phyloP scores from a whole-genome alignment of 2,329 filamentous ascomycete species.

The Reticulascus tulasneorum region DNA sequence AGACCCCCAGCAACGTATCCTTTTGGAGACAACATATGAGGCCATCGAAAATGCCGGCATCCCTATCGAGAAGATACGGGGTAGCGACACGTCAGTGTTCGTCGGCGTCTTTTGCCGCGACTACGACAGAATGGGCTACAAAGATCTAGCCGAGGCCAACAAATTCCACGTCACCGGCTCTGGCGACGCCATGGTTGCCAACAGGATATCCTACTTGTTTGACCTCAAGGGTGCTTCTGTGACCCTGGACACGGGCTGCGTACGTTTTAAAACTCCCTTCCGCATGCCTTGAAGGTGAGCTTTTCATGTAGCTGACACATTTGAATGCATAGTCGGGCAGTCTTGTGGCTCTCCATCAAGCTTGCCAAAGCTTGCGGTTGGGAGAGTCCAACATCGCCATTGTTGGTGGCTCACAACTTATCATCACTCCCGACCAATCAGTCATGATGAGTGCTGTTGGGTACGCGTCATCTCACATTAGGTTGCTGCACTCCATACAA shows the following conservation, averaged over 20 bases:
- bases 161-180: conserved; percentile 39
- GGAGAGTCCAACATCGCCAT: conserved; percentile 21
- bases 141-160: conserved; percentile 12
- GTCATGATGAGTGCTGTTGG: conserved; percentile 17
- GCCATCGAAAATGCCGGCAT: conserved; percentile 23
- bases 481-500: neutral
- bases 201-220: conserved; percentile 43
- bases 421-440: conserved; percentile 18
- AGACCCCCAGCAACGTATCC: conserved; percentile 23
- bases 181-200: conserved; percentile 34
- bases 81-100: conserved; percentile 2
- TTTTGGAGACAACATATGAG: conserved; percentile 22
- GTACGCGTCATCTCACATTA: neutral
- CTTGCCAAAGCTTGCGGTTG: conserved; percentile 20
- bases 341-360: conserved; percentile 42
- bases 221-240: conserved; percentile 41
- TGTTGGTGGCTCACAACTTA: conserved; percentile 16
- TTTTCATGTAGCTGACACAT: too few relatives aligned
- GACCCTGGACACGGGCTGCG: conserved; percentile 48
- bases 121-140: conserved; percentile 5
- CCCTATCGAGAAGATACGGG: conserved; percentile 3
- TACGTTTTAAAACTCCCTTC: too few relatives aligned
- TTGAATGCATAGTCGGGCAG: too few relatives aligned
- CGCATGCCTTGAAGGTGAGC: too few relatives aligned
- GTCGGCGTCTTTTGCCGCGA: neutral